These are phyloP conservation scores for Eragrostis nindensis DNA, from an alignment of 176 grass and related monocot genomes.

Conservation along the genomic window DNA sequence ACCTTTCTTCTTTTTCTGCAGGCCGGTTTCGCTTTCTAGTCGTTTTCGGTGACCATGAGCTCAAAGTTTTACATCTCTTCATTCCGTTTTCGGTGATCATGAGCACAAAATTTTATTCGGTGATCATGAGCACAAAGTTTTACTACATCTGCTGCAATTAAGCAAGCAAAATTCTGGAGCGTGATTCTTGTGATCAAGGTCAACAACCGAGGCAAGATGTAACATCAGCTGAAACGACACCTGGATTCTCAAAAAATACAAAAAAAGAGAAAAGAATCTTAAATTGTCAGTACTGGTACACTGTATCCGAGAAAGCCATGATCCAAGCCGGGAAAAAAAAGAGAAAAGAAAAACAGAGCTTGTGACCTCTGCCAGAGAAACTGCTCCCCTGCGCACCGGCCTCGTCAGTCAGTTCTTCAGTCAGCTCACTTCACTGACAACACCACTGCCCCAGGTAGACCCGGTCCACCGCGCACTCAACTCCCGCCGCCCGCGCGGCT, in stretches of 20 bases:
- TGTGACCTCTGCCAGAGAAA: not conserved
- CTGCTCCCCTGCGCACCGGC: not conserved
- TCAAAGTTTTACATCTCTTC: no score
- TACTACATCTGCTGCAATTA: not conserved
- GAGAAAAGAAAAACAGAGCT: not conserved
- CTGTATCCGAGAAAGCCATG: not conserved
- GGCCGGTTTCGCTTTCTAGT: not conserved
- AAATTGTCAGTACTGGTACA: not conserved
- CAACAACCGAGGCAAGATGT: not conserved
- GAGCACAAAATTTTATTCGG: not conserved
- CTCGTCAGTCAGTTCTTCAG: constrained; percentile 13
- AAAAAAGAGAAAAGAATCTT: not conserved
- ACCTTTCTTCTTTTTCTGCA: not conserved
- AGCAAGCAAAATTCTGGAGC: not conserved
- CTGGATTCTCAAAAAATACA: not conserved
- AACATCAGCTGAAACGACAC: not conserved
- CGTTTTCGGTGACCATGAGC: no score
- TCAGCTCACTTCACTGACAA: constrained; percentile 2
- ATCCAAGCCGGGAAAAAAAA: not conserved
- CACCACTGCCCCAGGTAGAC: not conserved
- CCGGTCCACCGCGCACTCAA: constrained; percentile 16
- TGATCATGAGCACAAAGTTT: no score
- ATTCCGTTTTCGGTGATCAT: not conserved
- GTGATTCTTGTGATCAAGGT: not conserved
- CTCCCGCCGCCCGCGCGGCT: no score